Base-by-base conservation (phyloP, 2,329 filamentous ascomycete genomes). In the Colletotrichum sp. region DNA sequence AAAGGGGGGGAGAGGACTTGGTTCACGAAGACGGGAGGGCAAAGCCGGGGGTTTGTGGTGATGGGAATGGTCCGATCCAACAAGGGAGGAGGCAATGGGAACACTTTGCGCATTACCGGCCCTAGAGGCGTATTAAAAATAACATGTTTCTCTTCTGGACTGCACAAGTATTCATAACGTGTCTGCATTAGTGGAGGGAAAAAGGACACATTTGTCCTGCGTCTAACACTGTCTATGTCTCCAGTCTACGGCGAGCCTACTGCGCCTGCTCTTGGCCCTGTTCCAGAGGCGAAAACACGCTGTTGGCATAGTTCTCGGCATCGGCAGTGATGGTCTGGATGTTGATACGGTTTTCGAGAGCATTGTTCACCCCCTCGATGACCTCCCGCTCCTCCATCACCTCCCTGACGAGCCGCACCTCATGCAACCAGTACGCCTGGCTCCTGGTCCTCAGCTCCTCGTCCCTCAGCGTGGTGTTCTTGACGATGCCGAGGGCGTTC, bases 301-400 rank as follows among this genome's bases (percentile, higher is more conserved):
- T 88, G 49, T 87, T 80, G 0, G 91, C 88, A 83, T 93, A 94
- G 12, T 83, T 83, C 75, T 94, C 92, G 1, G 94, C 94, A 78
- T 95, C 93, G 71, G 86, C 87, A 64, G 89, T 88, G 59, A 96
- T 90, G 32, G 84, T 86, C 52, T 85, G 84, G 26, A 95, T 90
- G 81, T 95, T 89, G 75, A 95, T 89, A 70, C 92, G 89, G 77
- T 89, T 90, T 80, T 87, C 86, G 78, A 96, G 83, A 13, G 92
- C 94, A 82, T 92, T 90, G 75, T 94, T 93, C 77, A 95, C 90
- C 69, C 93, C 91, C 80, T 93, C 92, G 44, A 95, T 86, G 9
- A 96, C 94, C 77, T 95, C 94, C 77, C 92, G 89, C 78, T 96
- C 94, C 87, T 96, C 94, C 90, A 98, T 94, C 28, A 95, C 92